Evolutionary conservation across 1,284 basidiomycete genomes (phyloP).

Genomic region (Trametes hirsuta): DNA sequence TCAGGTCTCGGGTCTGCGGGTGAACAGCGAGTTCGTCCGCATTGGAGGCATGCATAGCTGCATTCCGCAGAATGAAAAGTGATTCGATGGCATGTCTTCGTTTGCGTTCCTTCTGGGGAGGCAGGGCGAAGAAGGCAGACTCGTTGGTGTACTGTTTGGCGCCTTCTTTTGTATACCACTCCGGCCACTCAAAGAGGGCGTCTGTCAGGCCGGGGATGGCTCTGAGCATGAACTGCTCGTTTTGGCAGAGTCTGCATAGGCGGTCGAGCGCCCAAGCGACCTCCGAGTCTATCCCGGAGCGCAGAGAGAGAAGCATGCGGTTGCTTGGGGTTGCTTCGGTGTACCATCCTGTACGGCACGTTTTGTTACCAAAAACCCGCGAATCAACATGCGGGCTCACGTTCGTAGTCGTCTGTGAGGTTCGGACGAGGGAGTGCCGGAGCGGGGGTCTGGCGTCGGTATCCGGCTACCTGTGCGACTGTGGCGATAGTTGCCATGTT

Average conservation of each 20-base stretch:
- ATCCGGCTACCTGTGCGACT: constrained; percentile 11
- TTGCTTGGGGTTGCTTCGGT: constrained; percentile 73
- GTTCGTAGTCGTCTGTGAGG: constrained; percentile 74
- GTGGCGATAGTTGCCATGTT: constrained; percentile 11
- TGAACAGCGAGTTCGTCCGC: constrained; percentile 60
- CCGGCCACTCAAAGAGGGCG: constrained; percentile 80
- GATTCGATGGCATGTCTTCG: constrained; percentile 75
- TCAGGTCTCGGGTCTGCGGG: constrained; percentile 59
- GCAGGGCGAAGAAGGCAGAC: constrained; percentile 55
- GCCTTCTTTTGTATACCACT: constrained; percentile 69
- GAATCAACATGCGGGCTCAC: constrained; percentile 44
- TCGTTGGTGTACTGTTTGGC: constrained; percentile 45
- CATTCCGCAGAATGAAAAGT: constrained; percentile 76
- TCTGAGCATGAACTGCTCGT: constrained; percentile 71
- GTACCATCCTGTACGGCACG: constrained; percentile 67
- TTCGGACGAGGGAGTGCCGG: constrained; percentile 43
- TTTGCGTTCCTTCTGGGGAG: constrained; percentile 52
- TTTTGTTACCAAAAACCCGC: background rate
- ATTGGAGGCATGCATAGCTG: constrained; percentile 69
- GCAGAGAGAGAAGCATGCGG: constrained; percentile 79
- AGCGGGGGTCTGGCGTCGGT: constrained; percentile 22
- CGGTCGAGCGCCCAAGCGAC: constrained; percentile 83
- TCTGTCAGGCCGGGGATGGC: constrained; percentile 77
- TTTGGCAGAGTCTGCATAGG: constrained; percentile 73
- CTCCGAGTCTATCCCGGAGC: constrained; percentile 75